Percentiles rank a stretch among this genome's conserved stretches.
These are phyloP conservation scores for Sporothrix pallida DNA, from an alignment of 2,329 filamentous ascomycete species.

Conservation along the genomic window DNA sequence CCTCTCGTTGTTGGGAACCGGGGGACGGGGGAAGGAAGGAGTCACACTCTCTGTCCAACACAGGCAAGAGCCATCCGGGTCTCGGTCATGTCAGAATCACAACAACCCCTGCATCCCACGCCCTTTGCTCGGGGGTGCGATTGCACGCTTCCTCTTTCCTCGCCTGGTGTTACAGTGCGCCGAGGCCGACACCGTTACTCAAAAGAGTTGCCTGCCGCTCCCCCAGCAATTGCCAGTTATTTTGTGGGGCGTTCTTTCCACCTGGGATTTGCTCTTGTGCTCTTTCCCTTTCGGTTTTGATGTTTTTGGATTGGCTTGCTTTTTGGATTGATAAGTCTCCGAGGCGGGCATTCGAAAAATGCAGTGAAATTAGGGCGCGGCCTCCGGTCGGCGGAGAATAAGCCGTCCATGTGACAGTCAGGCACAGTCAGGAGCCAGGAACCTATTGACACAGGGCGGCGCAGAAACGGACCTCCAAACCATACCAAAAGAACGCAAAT, in stretches of 20 bases:
- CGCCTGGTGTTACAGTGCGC: neutral
- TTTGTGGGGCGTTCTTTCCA: neutral
- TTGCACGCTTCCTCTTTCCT: neutral
- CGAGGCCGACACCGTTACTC: neutral
- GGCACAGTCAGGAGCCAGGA: too few relatives aligned
- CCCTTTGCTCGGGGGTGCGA: constrained; percentile 3
- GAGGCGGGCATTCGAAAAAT: neutral
- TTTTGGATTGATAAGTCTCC: neutral
- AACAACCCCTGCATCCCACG: constrained; percentile 6
- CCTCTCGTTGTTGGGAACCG: neutral
- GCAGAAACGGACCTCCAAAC: neutral
- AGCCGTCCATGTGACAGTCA: neutral
- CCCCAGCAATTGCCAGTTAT: neutral
- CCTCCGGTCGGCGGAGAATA: neutral
- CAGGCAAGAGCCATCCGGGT: constrained; percentile 14
- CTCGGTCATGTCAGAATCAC: constrained; percentile 8
- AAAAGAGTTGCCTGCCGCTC: neutral
- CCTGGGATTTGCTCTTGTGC: neutral
- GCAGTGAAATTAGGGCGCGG: neutral
- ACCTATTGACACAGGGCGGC: neutral
- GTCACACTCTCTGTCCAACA: neutral
- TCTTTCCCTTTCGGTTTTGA: neutral
- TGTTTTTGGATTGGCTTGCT: neutral
- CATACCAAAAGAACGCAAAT: neutral
- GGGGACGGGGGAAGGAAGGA: constrained; percentile 2